Evolutionary conservation across 78 protist species (phyloP).

Genomic region (Dictyostelium intermedium): DNA sequence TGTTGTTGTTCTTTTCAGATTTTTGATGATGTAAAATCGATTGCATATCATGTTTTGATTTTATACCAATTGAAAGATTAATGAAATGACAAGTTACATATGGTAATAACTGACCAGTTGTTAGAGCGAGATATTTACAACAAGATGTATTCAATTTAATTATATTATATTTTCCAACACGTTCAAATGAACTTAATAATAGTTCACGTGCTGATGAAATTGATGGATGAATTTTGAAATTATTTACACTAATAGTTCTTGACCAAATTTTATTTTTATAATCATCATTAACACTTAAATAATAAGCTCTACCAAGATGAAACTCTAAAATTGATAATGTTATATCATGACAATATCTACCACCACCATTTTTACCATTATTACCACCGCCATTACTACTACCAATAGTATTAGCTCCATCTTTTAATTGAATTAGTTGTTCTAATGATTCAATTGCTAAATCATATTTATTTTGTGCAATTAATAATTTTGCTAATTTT

Average conservation of each 20-base stretch:
- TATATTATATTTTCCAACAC: conserved; percentile 51
- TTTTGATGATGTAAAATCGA: conserved; percentile 37
- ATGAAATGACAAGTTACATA: conserved; percentile 45
- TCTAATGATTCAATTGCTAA: conserved; percentile 34
- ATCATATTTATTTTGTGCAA: not conserved
- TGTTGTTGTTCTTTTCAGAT: not conserved
- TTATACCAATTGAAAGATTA: conserved; percentile 49
- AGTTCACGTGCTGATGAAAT: conserved; percentile 25
- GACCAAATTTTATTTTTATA: conserved; percentile 25
- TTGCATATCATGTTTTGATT: conserved; percentile 67
- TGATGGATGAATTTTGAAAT: not conserved
- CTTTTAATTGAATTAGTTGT: not conserved
- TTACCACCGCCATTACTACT: not conserved
- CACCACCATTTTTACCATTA: not conserved
- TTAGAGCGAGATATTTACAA: conserved; percentile 14
- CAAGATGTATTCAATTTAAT: conserved; percentile 29
- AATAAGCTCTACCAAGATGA: conserved; percentile 65
- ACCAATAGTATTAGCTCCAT: not conserved
- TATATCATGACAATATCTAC: not conserved
- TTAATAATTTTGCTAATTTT: conserved; percentile 33
- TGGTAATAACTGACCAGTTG: conserved; percentile 52
- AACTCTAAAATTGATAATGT: conserved; percentile 29
- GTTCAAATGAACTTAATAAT: not conserved
- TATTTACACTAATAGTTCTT: not conserved
- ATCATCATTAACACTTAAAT: not conserved